Percentiles rank a stretch among this genome's conserved stretches.
Evolutionary conservation across 176 grass and related monocot species (phyloP).

Genomic region (Carex kokanica): DNA sequence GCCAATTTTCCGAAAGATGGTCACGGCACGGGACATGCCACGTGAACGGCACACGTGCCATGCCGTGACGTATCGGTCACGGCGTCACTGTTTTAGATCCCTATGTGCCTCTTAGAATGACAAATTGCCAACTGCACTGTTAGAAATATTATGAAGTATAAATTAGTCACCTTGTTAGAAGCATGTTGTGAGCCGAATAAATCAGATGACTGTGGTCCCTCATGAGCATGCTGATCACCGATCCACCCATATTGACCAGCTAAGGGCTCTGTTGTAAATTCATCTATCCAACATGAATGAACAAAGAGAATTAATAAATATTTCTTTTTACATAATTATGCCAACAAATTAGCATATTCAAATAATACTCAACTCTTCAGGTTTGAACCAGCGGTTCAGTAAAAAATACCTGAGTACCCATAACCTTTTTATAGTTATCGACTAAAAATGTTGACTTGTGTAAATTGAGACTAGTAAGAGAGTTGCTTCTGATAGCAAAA

Average conservation of each 20-base stretch:
- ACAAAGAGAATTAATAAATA: slow-evolving; percentile 16
- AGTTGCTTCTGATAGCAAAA: not conserved
- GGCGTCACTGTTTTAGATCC: no score
- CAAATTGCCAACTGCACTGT: not conserved
- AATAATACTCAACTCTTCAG: not conserved
- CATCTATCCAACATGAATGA: slow-evolving; percentile 43
- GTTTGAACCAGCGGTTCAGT: not conserved
- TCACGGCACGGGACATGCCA: no score
- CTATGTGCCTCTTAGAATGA: not conserved
- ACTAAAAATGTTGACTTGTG: no score
- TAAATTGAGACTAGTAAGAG: not conserved
- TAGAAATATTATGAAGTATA: slow-evolving; percentile 1
- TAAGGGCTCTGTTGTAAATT: slow-evolving; percentile 20
- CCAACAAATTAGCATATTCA: not conserved
- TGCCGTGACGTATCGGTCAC: no score
- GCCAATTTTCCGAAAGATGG: no score
- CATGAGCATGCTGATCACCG: slow-evolving; percentile 30
- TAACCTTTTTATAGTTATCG: not conserved
- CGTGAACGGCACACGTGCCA: no score
- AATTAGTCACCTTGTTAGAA: slow-evolving; percentile 41
- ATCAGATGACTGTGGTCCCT: slow-evolving; percentile 37
- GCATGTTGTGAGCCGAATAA: slow-evolving; percentile 34
- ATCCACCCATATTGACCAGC: slow-evolving; percentile 49
- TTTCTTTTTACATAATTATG: not conserved
- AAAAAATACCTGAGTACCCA: not conserved